A percentile compares a stretch with the other conserved stretches of the same genome.
These are phyloP conservation scores for Drosera spatulata DNA, from an alignment of 179 eudicot genomes.

Conservation along the genomic window DNA sequence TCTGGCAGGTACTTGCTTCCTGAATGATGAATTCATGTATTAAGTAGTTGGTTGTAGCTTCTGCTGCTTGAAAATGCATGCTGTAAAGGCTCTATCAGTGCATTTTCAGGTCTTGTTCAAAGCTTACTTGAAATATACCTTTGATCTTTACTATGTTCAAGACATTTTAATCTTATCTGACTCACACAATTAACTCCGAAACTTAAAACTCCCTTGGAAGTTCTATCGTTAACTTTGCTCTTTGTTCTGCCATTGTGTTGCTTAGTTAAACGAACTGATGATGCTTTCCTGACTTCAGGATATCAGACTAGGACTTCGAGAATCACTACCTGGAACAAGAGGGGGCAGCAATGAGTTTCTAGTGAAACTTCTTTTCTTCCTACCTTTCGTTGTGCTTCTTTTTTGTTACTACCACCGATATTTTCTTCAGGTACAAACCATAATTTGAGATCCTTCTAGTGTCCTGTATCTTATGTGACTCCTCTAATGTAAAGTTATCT, in stretches of 20 bases:
- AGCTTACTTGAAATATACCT: too few species aligned
- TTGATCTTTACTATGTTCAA: too few species aligned
- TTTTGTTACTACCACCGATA: conserved; percentile 56
- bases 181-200: too few species aligned
- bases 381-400: conserved; percentile 53
- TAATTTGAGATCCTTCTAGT: not conserved
- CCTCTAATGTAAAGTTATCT: conserved; percentile 14
- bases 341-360: conserved; percentile 65
- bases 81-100: too few species aligned
- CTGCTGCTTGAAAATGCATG: too few species aligned
- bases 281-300: conserved; percentile 38
- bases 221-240: too few species aligned
- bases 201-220: too few species aligned
- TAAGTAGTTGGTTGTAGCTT: too few species aligned
- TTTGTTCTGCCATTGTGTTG: too few species aligned
- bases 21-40: too few species aligned
- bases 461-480: not conserved
- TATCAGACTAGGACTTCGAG: conserved; percentile 55
- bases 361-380: conserved; percentile 59
- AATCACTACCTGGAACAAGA: conserved; percentile 87
- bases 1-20: conserved; percentile 72
- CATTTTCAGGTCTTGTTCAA: too few species aligned
- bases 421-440: conserved; percentile 56
- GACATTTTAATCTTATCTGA: too few species aligned
- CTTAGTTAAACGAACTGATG: not conserved